Percentiles rank a stretch among this genome's conserved stretches.
phyloP scores from a whole-genome alignment of 2,329 filamentous ascomycete species.

The Epichloe festucae region DNA sequence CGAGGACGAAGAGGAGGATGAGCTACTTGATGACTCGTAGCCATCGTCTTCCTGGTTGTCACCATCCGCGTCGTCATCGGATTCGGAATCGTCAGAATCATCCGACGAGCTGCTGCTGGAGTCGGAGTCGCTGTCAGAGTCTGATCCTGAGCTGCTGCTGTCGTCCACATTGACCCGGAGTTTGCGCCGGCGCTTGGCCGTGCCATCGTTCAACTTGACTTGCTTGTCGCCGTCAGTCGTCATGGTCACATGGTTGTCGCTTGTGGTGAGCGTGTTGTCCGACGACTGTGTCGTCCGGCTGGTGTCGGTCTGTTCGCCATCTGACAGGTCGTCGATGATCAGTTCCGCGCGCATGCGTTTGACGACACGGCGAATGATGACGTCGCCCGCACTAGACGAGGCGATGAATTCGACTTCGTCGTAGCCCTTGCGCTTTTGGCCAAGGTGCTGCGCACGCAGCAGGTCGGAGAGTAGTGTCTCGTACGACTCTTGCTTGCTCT shows the following conservation, averaged over 20 bases:
- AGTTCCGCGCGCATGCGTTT: slow-evolving; percentile 52
- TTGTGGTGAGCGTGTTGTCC: slow-evolving; percentile 14
- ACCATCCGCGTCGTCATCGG: slow-evolving; percentile 12
- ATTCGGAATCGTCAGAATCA: slow-evolving; percentile 15
- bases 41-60: slow-evolving; percentile 8
- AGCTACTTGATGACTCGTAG: slow-evolving; percentile 27
- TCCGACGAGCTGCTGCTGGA: slow-evolving; percentile 26
- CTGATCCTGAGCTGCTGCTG: slow-evolving; percentile 25
- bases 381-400: slow-evolving; percentile 33
- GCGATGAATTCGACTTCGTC: slow-evolving; percentile 40
- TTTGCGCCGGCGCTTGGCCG: slow-evolving; percentile 39
- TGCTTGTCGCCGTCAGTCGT: slow-evolving; percentile 24
- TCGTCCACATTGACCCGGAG: slow-evolving; percentile 33
- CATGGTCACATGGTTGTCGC: slow-evolving; percentile 14
- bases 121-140: slow-evolving; percentile 16
- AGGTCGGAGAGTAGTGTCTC: slow-evolving; percentile 41
- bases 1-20: slow-evolving; percentile 28
- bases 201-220: slow-evolving; percentile 31
- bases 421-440: slow-evolving; percentile 35
- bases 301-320: slow-evolving; percentile 28
- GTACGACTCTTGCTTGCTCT: slow-evolving; percentile 39
- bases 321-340: slow-evolving; percentile 41
- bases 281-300: slow-evolving; percentile 19
- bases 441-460: slow-evolving; percentile 21
- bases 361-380: slow-evolving; percentile 41